A percentile compares a stretch with the other conserved stretches of the same genome.
Evolutionary conservation across 441 rosid genomes (phyloP).

Genomic region (Biscutella auriculata): DNA sequence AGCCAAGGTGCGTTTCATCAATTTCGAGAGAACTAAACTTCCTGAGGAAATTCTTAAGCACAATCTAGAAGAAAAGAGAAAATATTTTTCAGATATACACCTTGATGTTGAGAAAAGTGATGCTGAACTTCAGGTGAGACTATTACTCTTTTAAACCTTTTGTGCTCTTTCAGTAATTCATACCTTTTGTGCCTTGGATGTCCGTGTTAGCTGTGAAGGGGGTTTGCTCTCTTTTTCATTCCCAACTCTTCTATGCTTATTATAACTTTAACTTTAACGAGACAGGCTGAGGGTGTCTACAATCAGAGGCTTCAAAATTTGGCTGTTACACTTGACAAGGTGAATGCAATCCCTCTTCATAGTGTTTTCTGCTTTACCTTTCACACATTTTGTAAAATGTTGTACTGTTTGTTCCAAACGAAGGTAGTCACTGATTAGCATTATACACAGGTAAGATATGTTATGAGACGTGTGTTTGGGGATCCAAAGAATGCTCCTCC

Average conservation of each 20-base stretch:
- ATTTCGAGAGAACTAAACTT: conserved; percentile 90
- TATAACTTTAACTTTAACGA: conserved; percentile 11
- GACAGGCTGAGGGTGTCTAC: conserved; percentile 98
- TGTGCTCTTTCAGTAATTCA: background rate
- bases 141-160: conserved; percentile 1
- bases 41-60: conserved; percentile 86
- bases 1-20: conserved; percentile 89
- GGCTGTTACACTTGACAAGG: conserved; percentile 99
- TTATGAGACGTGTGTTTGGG: conserved; percentile 79
- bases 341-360: conserved; percentile 21
- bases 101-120: conserved; percentile 92
- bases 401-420: background rate
- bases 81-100: conserved; percentile 61
- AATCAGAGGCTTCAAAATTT: conserved; percentile 99
- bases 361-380: background rate
- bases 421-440: conserved; percentile 10
- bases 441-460: conserved; percentile 78
- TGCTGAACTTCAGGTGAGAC: conserved; percentile 93
- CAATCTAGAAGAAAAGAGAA: conserved; percentile 88
- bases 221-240: background rate
- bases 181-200: background rate
- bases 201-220: conserved; percentile 1
- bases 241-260: conserved; percentile 6
- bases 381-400: background rate
- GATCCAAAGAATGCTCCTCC: conserved; percentile 98